These are phyloP conservation scores for Fistulinella cinereoalba DNA, from an alignment of 1,284 basidiomycete species.

Conservation along the genomic window DNA sequence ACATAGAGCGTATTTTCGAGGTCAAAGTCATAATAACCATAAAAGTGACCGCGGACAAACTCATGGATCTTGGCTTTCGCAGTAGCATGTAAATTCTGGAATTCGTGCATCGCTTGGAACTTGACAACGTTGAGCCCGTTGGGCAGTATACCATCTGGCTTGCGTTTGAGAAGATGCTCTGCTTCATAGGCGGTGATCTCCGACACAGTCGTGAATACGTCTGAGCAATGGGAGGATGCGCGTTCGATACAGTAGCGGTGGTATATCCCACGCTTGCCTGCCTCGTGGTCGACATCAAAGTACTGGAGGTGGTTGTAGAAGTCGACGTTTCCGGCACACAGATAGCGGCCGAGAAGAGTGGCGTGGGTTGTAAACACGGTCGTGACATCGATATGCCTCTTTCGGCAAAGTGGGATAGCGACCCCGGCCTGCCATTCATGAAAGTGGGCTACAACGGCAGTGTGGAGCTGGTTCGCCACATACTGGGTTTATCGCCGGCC, in stretches of 20 bases:
- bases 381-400: constrained; percentile 95
- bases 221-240: constrained; percentile 90
- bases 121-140: constrained; percentile 99
- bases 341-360: constrained; percentile 96
- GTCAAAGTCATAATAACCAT: constrained; percentile 95
- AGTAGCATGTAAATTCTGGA: constrained; percentile 93
- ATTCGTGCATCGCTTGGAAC: constrained; percentile 93
- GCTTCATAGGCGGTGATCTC: constrained; percentile 98
- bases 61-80: constrained; percentile 97
- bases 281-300: constrained; percentile 99
- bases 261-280: constrained; percentile 95
- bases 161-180: constrained; percentile 95
- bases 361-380: constrained; percentile 98
- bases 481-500: constrained; percentile 50
- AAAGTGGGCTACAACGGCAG: constrained; percentile 94
- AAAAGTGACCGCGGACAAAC: constrained; percentile 96
- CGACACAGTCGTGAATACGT: constrained; percentile 97
- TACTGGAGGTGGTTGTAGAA: constrained; percentile 99
- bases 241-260: constrained; percentile 95
- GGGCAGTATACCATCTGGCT: constrained; percentile 96
- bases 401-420: constrained; percentile 93
- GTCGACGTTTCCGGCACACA: constrained; percentile 96
- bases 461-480: constrained; percentile 72
- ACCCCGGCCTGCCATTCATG: constrained; percentile 99
- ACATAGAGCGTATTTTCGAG: constrained; percentile 95